These are phyloP conservation scores for Penicillium concentricum DNA, from an alignment of 2,329 filamentous ascomycete species.

Conservation along the genomic window DNA sequence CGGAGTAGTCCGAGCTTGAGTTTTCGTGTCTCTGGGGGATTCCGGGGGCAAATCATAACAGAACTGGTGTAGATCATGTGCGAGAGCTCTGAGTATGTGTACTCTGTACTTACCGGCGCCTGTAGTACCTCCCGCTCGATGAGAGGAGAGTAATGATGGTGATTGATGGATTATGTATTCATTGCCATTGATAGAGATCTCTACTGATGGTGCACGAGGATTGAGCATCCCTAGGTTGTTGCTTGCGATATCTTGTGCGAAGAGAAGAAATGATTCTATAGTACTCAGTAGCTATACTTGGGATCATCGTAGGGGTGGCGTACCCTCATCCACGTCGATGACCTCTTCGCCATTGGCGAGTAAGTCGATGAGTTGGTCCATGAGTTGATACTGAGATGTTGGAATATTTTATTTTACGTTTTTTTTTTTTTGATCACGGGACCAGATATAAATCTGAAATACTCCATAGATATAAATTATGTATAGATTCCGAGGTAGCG, in stretches of 20 bases:
- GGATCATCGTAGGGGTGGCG: constrained; percentile 5
- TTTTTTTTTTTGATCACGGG: constrained; percentile 15
- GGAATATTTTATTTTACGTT: not conserved
- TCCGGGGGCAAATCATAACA: not conserved
- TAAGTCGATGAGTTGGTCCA: constrained; percentile 32
- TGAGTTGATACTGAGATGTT: constrained; percentile 1
- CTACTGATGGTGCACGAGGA: constrained; percentile 62
- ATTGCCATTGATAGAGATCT: constrained; percentile 65
- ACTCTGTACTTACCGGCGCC: constrained; percentile 57
- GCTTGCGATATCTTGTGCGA: constrained; percentile 71
- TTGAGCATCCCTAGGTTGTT: constrained; percentile 84
- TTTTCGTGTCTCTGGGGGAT: constrained; percentile 1
- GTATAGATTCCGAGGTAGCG: too few relatives aligned
- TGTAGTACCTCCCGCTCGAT: constrained; percentile 70
- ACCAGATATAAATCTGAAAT: not conserved
- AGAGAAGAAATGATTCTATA: constrained; percentile 83
- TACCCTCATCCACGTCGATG: constrained; percentile 62
- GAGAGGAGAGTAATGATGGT: constrained; percentile 74
- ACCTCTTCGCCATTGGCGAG: constrained; percentile 49
- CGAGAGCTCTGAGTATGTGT: not conserved
- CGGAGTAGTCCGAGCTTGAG: constrained; percentile 7
- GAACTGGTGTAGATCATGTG: constrained; percentile 6
- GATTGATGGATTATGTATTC: constrained; percentile 82
- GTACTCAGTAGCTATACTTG: not conserved
- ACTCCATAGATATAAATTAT: too few relatives aligned